These are phyloP conservation scores for Kodamaea fukazawae DNA, from an alignment of 805 yeast genomes.

Conservation along the genomic window DNA sequence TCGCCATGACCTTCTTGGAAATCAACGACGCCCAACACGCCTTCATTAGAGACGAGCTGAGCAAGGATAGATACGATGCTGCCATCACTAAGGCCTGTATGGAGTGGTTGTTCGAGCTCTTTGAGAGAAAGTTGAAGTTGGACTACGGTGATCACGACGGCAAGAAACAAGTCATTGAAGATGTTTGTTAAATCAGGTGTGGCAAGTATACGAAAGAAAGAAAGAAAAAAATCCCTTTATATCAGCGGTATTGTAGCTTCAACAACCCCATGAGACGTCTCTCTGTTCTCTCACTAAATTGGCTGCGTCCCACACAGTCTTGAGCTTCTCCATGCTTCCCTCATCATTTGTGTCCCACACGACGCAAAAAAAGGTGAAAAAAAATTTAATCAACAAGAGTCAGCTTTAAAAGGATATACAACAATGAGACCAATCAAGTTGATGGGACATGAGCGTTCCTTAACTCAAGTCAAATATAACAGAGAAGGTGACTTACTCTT, in stretches of 20 bases:
- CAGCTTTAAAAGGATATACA: not conserved
- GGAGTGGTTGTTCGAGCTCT: slow-evolving; percentile 67
- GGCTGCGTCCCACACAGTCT: too few species aligned
- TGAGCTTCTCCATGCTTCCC: too few species aligned
- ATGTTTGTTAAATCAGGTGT: slow-evolving; percentile 52
- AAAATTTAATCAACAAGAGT: slow-evolving; percentile 1
- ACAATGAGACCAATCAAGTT: slow-evolving; percentile 53
- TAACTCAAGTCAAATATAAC: slow-evolving; percentile 94
- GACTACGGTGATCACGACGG: slow-evolving; percentile 67
- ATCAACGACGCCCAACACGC: slow-evolving; percentile 82
- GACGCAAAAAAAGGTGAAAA: slow-evolving; percentile 14
- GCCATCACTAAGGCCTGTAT: slow-evolving; percentile 67
- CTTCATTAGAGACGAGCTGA: slow-evolving; percentile 71
- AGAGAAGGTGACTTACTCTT: slow-evolving; percentile 91
- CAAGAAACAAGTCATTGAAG: slow-evolving; percentile 48
- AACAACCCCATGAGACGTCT: too few species aligned
- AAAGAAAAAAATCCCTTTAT: too few species aligned
- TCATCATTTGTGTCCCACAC: not conserved
- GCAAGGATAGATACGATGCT: slow-evolving; percentile 82
- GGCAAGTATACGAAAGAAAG: too few species aligned
- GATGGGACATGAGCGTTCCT: slow-evolving; percentile 96
- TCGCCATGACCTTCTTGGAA: slow-evolving; percentile 69
- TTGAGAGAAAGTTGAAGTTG: slow-evolving; percentile 61
- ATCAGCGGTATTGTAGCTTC: too few species aligned
- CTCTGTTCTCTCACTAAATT: too few species aligned